Evolutionary conservation across 1,139 yeast genomes (phyloP).

Genomic region (Geotrichum siamense): DNA sequence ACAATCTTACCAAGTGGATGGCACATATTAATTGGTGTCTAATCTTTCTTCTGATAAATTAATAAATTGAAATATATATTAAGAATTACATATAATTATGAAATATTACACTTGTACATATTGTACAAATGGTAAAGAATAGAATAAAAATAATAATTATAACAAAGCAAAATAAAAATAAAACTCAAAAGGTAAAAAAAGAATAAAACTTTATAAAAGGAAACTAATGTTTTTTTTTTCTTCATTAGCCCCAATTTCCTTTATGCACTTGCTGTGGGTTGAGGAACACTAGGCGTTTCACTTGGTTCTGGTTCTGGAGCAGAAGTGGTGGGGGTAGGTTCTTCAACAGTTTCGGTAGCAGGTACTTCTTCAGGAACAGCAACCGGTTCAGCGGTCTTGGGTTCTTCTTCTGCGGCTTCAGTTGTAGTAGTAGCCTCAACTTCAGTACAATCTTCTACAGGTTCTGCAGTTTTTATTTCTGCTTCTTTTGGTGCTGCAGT

Average conservation of each 20-base stretch:
- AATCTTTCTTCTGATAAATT: too few relatives aligned
- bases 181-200: constrained; percentile 1
- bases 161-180: constrained; percentile 1
- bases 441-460: constrained; percentile 2
- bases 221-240: too few relatives aligned
- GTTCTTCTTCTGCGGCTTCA: constrained; percentile 4
- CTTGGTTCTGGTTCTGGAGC: constrained; percentile 4
- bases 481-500: constrained; percentile 13
- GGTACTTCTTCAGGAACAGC: constrained; percentile 4
- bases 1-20: constrained; percentile 26
- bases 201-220: too few relatives aligned
- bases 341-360: constrained; percentile 1
- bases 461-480: constrained; percentile 12
- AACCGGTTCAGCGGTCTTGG: constrained; percentile 3
- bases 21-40: constrained; percentile 26
- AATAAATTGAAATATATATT: neutral
- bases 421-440: constrained; percentile 6
- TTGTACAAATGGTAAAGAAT: too few relatives aligned
- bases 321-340: constrained; percentile 2
- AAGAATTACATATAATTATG: too few relatives aligned
- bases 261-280: neutral
- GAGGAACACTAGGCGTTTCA: constrained; percentile 2
- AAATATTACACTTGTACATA: too few relatives aligned
- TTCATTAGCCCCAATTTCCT: too few relatives aligned
- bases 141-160: neutral